Evolutionary conservation across 805 yeast genomes (phyloP).

Genomic region (Cyberlindnera euphorbiiphila): DNA sequence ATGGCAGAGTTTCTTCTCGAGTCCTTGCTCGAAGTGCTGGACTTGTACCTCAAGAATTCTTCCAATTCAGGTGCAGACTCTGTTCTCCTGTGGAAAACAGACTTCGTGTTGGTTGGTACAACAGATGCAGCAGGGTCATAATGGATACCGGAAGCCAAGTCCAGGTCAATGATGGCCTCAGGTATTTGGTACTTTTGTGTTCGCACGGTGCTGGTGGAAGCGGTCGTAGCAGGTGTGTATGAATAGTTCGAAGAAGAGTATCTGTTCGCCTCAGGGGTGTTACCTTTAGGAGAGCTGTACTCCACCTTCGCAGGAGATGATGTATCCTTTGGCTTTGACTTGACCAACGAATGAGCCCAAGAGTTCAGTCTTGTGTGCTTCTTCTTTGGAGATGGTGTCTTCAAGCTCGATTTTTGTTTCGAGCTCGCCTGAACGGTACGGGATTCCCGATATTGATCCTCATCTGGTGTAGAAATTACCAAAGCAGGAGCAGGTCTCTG

Average conservation of each 20-base stretch:
- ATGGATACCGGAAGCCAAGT: conserved; percentile 43
- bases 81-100: conserved; percentile 43
- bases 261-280: conserved; percentile 26
- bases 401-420: conserved; percentile 3
- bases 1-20: conserved; percentile 28
- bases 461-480: conserved; percentile 16
- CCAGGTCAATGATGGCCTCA: conserved; percentile 54
- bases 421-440: conserved; percentile 4
- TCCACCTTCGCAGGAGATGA: conserved; percentile 4
- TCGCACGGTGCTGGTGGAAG: too few species aligned
- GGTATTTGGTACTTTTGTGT: conserved; percentile 35
- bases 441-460: conserved; percentile 1
- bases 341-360: conserved; percentile 35
- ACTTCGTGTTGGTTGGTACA: conserved; percentile 28
- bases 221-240: conserved; percentile 14
- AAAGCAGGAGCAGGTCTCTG: conserved; percentile 7
- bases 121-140: conserved; percentile 27
- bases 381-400: conserved; percentile 25
- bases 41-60: conserved; percentile 27
- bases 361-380: conserved; percentile 35
- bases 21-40: conserved; percentile 9
- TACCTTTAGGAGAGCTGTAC: conserved; percentile 22
- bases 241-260: conserved; percentile 9
- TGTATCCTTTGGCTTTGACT: conserved; percentile 13
- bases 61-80: conserved; percentile 55